These are phyloP conservation scores for Gossypium mustelinum DNA, from an alignment of 345 rosid species.

Conservation along the genomic window DNA sequence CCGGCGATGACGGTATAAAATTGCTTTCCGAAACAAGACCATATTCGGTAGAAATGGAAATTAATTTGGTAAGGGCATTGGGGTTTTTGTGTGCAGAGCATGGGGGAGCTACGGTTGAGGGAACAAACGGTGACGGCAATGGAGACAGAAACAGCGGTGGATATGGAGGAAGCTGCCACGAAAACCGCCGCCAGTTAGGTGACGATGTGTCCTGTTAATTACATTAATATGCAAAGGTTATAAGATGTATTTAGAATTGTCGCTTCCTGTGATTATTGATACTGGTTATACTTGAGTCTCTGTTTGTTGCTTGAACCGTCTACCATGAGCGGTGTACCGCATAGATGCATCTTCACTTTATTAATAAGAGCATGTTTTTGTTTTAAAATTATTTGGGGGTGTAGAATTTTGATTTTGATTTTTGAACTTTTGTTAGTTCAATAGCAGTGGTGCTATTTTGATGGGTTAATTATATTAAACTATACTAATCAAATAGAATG, in stretches of 20 bases:
- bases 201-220: neutral
- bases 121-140: neutral
- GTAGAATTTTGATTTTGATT: neutral
- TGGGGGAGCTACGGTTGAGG: neutral
- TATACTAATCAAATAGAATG: no score
- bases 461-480: no score
- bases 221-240: neutral
- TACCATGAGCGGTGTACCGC: neutral
- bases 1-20: neutral
- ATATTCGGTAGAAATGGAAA: neutral
- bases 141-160: neutral
- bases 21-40: neutral
- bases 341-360: neutral
- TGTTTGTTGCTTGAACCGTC: neutral
- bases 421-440: neutral
- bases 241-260: neutral
- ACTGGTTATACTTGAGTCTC: neutral
- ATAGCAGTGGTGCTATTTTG: neutral
- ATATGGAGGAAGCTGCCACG: neutral
- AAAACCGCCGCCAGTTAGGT: neutral
- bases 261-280: neutral
- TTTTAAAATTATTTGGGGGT: no score
- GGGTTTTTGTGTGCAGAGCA: neutral
- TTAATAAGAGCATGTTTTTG: no score
- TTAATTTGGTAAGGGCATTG: neutral